Percentiles rank a stretch among this genome's conserved stretches.
Evolutionary conservation across 768 basidiomycete species (phyloP).

Genomic region (button mushroom (Agaricus bisporus)): DNA sequence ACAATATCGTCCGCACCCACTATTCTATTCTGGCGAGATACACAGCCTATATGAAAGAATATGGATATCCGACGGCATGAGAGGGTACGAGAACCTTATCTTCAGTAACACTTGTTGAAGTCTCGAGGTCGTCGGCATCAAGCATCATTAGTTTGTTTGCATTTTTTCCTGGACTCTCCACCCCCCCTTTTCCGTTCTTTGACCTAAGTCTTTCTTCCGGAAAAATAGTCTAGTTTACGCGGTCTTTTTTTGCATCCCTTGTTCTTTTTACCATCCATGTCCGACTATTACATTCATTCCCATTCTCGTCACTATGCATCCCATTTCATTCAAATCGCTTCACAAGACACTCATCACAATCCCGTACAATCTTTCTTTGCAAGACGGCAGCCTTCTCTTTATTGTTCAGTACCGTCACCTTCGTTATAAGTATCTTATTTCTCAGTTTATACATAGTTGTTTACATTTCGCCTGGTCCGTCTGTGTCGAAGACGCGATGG

Average conservation of each 20-base stretch:
- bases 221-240: conserved; percentile 14
- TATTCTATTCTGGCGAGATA: conserved; percentile 43
- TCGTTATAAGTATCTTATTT: conserved; percentile 66
- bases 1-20: conserved; percentile 33
- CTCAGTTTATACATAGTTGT: conserved; percentile 67
- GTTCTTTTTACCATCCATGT: conserved; percentile 6
- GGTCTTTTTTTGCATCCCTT: conserved; percentile 13
- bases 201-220: conserved; percentile 11
- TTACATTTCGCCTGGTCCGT: conserved; percentile 23
- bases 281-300: conserved; percentile 12
- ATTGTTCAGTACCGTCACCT: conserved; percentile 43
- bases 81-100: conserved; percentile 19
- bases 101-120: conserved; percentile 16
- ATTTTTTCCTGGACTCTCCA: conserved; percentile 9
- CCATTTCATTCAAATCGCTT: conserved; percentile 13
- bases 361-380: conserved; percentile 13
- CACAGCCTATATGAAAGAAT: conserved; percentile 37
- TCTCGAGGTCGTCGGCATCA: conserved; percentile 17
- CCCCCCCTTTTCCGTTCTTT: conserved; percentile 11
- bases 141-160: conserved; percentile 26
- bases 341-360: conserved; percentile 13
- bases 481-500: conserved; percentile 23
- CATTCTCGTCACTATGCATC: conserved; percentile 14
- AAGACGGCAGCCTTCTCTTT: conserved; percentile 9
- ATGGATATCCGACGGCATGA: conserved; percentile 23